These are phyloP conservation scores for Ceratocystis huliohia DNA, from an alignment of 2,329 filamentous ascomycete genomes.

Conservation along the genomic window DNA sequence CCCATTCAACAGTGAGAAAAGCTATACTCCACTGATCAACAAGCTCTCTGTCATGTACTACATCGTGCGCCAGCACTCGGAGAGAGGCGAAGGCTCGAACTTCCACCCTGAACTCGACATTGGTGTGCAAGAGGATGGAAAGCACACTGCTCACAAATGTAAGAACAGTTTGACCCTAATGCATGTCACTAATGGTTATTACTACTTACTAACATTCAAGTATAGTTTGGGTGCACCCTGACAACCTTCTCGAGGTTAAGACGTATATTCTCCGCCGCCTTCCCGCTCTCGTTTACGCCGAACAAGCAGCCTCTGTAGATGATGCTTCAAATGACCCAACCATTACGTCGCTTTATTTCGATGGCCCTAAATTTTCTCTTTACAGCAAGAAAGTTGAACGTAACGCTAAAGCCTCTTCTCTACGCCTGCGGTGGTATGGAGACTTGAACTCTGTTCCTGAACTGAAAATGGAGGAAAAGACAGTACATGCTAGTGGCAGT, in stretches of 20 bases:
- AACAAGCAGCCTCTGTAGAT: slow-evolving; percentile 68
- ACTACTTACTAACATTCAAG: slow-evolving; percentile 26
- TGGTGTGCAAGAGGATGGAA: slow-evolving; percentile 41
- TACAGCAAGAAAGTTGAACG: slow-evolving; percentile 77
- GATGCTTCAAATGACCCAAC: slow-evolving; percentile 75
- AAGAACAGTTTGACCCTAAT: slow-evolving; percentile 27
- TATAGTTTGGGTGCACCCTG: slow-evolving; percentile 81
- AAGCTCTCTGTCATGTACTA: slow-evolving; percentile 92
- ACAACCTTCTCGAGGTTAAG: slow-evolving; percentile 94
- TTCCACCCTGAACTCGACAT: slow-evolving; percentile 27
- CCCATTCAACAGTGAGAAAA: slow-evolving; percentile 83
- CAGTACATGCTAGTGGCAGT: slow-evolving; percentile 58
- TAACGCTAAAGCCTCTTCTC: slow-evolving; percentile 60
- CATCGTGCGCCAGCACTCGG: slow-evolving; percentile 74
- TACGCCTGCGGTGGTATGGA: slow-evolving; percentile 86
- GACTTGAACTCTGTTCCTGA: slow-evolving; percentile 66
- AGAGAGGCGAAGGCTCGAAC: slow-evolving; percentile 38
- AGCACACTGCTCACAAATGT: slow-evolving; percentile 74
- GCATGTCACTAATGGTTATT: background rate
- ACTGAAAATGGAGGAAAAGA: slow-evolving; percentile 82
- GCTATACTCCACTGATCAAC: slow-evolving; percentile 80
- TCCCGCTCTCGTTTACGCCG: slow-evolving; percentile 85
- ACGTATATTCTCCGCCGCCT: slow-evolving; percentile 84
- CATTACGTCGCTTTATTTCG: slow-evolving; percentile 92
- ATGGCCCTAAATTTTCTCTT: slow-evolving; percentile 71